These are phyloP conservation scores for Sporothrix pallida DNA, from an alignment of 2,329 filamentous ascomycete genomes.

Conservation along the genomic window DNA sequence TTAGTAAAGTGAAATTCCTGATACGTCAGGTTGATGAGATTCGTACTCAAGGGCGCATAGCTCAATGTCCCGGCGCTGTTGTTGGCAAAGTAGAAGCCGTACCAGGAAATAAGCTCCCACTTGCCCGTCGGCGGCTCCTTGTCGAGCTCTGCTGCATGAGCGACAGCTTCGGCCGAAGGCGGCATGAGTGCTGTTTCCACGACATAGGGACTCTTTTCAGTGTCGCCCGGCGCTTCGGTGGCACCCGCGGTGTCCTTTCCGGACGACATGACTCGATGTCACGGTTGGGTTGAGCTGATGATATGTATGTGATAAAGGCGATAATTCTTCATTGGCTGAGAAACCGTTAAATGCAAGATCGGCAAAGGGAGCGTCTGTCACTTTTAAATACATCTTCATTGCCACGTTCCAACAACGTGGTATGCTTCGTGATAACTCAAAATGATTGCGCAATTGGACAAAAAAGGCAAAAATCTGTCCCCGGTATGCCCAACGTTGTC, in stretches of 20 bases:
- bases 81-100: slow-evolving; percentile 24
- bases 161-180: slow-evolving; percentile 2
- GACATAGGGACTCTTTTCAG: slow-evolving; percentile 16
- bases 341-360: not conserved
- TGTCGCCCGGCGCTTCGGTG: not conserved
- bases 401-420: not conserved
- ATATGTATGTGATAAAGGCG: too few species aligned
- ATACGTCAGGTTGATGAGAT: not conserved
- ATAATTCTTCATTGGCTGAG: too few species aligned
- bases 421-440: not conserved
- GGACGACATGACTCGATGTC: not conserved
- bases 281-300: not conserved
- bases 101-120: slow-evolving; percentile 21
- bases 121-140: slow-evolving; percentile 16
- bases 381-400: too few species aligned
- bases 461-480: not conserved
- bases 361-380: not conserved
- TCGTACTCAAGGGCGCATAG: slow-evolving; percentile 1
- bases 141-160: slow-evolving; percentile 11
- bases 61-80: slow-evolving; percentile 6
- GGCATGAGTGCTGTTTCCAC: not conserved
- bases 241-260: not conserved
- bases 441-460: slow-evolving; percentile 4
- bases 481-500: too few species aligned
- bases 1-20: not conserved